Base-by-base conservation (phyloP, 148 eudicot genomes). In the Rhododendron kiyosumense region DNA sequence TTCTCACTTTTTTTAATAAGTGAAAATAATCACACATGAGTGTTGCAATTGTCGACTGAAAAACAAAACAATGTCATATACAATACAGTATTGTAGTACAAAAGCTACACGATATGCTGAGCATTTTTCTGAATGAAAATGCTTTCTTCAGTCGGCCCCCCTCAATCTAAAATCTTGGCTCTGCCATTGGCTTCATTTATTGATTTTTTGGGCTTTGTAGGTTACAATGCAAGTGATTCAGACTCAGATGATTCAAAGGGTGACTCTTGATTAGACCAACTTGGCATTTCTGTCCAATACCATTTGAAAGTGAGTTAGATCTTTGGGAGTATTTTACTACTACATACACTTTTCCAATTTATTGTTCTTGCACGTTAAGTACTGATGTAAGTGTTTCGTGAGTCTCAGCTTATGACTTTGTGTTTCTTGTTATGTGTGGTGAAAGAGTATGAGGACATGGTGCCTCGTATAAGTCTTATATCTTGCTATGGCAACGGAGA, bases 161-260 rank as follows among this genome's bases (percentile, higher is more conserved):
- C 51, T 48, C 2, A 2, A 48, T 48, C 51, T 48, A 48, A 48
- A 48, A 9, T 48, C 51, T 11, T 48, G 51, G 15, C 54, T 51
- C 14, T 14, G 54, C 15, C 15, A 14, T 18, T 51, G 14, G 57
- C 57, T 14, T 48, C 54, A 51, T 51, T 54, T 88, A 65, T 84
- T 81, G 51, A 85, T 71, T 81, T 38, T 12, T 41, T 84, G 46
- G 86, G 36, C 46, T 76, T 57, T 84, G 52, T 85, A 96, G 98
- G 98, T 87, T 96, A 96, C 87, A 94, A 96, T 93, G 96, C 94
- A 57, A 96, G 98, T 90, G 98, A 96, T 90, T 93, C 98, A 11
- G 98, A 96, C 88, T 96, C 98, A 36, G 98, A 95, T 83, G 96
- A 93, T 57, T 52, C 88, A 83, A 81, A 86, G 65, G 90, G 84